Conservation (phyloP, 768 basidiomycete species). For the Pleurotus platypus region DNA sequence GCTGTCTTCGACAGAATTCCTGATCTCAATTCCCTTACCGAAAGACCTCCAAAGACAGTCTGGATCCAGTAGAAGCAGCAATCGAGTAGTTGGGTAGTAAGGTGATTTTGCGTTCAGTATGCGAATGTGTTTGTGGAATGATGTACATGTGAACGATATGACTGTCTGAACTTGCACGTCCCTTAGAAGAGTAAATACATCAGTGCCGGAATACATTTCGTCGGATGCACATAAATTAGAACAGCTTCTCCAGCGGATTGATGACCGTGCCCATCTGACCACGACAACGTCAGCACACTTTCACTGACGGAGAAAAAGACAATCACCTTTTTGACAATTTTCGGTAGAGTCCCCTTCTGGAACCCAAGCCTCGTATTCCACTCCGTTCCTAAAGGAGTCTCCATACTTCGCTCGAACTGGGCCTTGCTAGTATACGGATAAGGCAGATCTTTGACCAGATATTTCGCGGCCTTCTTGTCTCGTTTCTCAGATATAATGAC, state of each 20-base stretch:
- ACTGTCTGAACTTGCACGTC: too few species aligned
- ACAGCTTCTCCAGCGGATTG: slow-evolving; percentile 59
- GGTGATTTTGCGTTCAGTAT: too few species aligned
- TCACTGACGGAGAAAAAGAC: background rate
- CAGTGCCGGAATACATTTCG: too few species aligned
- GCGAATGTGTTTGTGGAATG: too few species aligned
- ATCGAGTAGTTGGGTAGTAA: too few species aligned
- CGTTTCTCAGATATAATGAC: slow-evolving; percentile 95
- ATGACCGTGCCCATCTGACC: slow-evolving; percentile 67
- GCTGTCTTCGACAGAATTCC: background rate
- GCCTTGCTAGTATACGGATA: slow-evolving; percentile 92
- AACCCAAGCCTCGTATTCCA: slow-evolving; percentile 91
- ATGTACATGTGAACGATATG: too few species aligned
- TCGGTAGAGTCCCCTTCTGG: slow-evolving; percentile 79
- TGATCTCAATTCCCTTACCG: too few species aligned
- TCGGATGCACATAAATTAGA: background rate
- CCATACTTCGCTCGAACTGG: slow-evolving; percentile 86
- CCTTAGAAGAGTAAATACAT: too few species aligned
- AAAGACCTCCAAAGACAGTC: too few species aligned
- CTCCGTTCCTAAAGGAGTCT: slow-evolving; percentile 79
- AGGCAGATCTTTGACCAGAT: slow-evolving; percentile 87
- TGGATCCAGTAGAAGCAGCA: too few species aligned
- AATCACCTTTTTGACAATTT: slow-evolving; percentile 79
- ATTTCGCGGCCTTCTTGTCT: slow-evolving; percentile 91
- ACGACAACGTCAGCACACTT: slow-evolving; percentile 8